Base-by-base conservation (phyloP, 1,139 yeast genomes). In the Suhomyces terraborum region DNA sequence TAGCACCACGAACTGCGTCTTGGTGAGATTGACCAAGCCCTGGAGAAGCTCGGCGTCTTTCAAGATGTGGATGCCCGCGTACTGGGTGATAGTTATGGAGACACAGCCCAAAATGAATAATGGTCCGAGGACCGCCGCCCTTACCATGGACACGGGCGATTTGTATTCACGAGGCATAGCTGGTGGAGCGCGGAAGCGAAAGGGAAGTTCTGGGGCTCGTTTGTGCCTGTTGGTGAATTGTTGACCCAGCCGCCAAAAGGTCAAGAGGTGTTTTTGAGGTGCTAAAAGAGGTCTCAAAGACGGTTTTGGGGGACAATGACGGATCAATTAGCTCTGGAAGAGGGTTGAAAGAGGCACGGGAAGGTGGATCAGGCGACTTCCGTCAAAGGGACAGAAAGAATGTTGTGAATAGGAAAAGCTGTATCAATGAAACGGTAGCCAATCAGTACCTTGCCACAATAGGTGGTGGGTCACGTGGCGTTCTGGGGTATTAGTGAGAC, bases 1-100 rank as follows among this genome's bases (percentile, higher is more conserved):
- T 36, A 80, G 54, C 10, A 67, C 65, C 27, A 82, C 59, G 48
- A 81, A 82, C 37, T 73, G 71, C 19, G 58, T 60, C 56, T 80
- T 81, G 19, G 85, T 78, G 32, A 64, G 59, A 43, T 72, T 66
- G 32, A 79, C 55, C 41, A 66, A 50, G 9, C 70, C 69, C 40
- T 71, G 69, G 32, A 59, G 52, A 33, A 60, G 53, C 12, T 54
- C 56, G 3, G 68, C 59, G 30, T 58, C 51, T 17, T 49, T 48
- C 9, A 48, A 32, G 40, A 69, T 14, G 6, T 53, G 9, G 8
- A 58, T 32, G 4, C 75, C 72, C 7, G 75, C 46, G 10, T 57
- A 36, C 51, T 80, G 83, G 3, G 79, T 62, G 36, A 58, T 42
- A 4, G 72, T 69, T 24, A 75, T 67, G 3, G 77, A 59, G 0